phyloP scores from a whole-genome alignment of 768 basidiomycete species.

The Pleurotus citrinopileatus region DNA sequence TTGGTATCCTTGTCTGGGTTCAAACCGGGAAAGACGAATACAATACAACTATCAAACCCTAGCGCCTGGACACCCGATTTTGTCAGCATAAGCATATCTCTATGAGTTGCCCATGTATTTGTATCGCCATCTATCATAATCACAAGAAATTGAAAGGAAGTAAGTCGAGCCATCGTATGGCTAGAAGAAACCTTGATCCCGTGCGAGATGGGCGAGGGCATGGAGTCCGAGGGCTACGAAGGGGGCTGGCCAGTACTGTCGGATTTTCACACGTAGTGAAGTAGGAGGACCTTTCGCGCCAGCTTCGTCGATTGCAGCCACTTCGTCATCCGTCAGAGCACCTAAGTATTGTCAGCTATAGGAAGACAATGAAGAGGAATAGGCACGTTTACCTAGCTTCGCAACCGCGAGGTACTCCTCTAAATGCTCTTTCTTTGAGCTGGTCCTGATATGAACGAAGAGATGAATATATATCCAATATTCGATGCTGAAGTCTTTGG shows the following conservation, averaged over 20 bases:
- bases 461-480: background rate
- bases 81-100: constrained; percentile 34
- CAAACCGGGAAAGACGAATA: constrained; percentile 41
- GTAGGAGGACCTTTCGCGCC: constrained; percentile 45
- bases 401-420: constrained; percentile 66
- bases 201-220: background rate
- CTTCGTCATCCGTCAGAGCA: constrained; percentile 52
- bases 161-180: background rate
- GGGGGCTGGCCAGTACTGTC: background rate
- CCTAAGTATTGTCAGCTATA: constrained; percentile 28
- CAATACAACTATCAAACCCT: constrained; percentile 42
- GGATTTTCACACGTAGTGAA: background rate
- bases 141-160: too few species aligned
- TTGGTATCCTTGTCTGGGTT: constrained; percentile 40
- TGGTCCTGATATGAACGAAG: constrained; percentile 40
- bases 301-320: constrained; percentile 61
- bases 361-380: background rate
- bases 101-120: constrained; percentile 7
- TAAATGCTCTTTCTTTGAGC: constrained; percentile 55
- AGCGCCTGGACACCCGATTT: constrained; percentile 40
- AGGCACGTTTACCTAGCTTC: constrained; percentile 43
- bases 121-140: too few species aligned
- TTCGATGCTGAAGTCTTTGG: background rate
- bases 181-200: background rate
- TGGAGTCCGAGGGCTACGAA: background rate